Percentiles rank a stretch among this genome's conserved stretches.
Evolutionary conservation across 2,329 filamentous ascomycete species (phyloP).

Genomic region (Aspergillus cejpii): DNA sequence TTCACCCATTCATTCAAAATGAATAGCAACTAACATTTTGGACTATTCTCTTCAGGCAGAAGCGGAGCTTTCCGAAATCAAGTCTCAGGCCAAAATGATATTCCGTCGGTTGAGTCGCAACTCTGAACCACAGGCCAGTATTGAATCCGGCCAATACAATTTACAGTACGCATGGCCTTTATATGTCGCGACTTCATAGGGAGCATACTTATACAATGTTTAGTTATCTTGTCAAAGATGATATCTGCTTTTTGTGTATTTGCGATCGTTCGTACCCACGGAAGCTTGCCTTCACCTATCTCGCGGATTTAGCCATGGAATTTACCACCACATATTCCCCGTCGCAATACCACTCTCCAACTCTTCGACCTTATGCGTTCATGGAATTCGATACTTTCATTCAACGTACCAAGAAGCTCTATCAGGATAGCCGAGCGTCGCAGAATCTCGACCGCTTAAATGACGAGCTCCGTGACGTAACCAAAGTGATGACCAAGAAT

Average conservation of each 20-base stretch:
- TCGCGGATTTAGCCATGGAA: conserved; percentile 82
- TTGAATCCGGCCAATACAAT: conserved; percentile 76
- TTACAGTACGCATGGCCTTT: conserved; percentile 61
- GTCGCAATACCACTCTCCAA: conserved; percentile 64
- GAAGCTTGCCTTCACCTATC: conserved; percentile 97
- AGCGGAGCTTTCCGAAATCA: conserved; percentile 74
- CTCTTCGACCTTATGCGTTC: conserved; percentile 85
- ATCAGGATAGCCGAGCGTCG: conserved; percentile 82
- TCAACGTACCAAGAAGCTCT: conserved; percentile 82
- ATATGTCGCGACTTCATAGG: background rate
- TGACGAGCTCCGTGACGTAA: conserved; percentile 94
- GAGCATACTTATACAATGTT: background rate
- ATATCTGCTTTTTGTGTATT: conserved; percentile 87
- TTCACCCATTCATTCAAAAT: background rate
- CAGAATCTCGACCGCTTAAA: conserved; percentile 94
- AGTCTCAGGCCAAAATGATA: conserved; percentile 83
- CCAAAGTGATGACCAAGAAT: conserved; percentile 99
- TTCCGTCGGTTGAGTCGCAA: conserved; percentile 82
- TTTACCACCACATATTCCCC: conserved; percentile 79
- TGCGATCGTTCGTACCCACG: conserved; percentile 90
- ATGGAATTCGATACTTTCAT: conserved; percentile 99
- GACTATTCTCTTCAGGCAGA: conserved; percentile 50
- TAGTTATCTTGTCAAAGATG: conserved; percentile 76
- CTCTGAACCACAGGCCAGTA: conserved; percentile 82
- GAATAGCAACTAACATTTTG: conserved; percentile 6